Evolutionary conservation across 805 yeast species (phyloP).

Genomic region (Wickerhamiella domercqiae): DNA sequence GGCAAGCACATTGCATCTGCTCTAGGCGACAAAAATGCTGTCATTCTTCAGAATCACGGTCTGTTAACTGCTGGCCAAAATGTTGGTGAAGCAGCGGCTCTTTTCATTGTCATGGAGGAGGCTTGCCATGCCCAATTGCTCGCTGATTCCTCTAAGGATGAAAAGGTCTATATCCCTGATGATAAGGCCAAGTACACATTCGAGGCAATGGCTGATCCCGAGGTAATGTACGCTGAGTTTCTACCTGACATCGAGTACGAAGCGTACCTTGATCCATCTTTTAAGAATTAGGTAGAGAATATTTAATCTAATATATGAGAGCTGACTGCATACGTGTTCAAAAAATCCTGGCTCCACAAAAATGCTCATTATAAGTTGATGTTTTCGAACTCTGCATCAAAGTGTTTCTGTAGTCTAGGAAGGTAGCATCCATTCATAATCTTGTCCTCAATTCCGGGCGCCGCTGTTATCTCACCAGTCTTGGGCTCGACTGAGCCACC

Average conservation of each 20-base stretch:
- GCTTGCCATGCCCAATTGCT: conserved; percentile 50
- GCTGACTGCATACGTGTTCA: too few relatives aligned
- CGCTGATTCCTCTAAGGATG: conserved; percentile 39
- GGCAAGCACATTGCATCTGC: conserved; percentile 48
- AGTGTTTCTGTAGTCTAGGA: neutral
- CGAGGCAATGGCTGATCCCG: conserved; percentile 47
- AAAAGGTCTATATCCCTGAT: conserved; percentile 35
- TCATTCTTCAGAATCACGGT: conserved; percentile 60
- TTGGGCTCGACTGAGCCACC: neutral
- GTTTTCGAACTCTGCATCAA: neutral
- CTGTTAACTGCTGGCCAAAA: conserved; percentile 53
- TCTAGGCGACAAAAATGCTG: conserved; percentile 37
- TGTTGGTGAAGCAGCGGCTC: conserved; percentile 59
- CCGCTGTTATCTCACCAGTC: neutral
- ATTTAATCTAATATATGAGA: too few relatives aligned
- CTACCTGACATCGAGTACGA: conserved; percentile 12
- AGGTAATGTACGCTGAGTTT: conserved; percentile 53
- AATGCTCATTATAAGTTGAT: too few relatives aligned
- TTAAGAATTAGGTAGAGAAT: conserved; percentile 8
- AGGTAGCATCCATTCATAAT: neutral
- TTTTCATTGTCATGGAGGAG: conserved; percentile 48
- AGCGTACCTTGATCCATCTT: conserved; percentile 10
- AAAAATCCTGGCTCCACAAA: too few relatives aligned
- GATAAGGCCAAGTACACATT: conserved; percentile 56
- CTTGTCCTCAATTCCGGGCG: neutral